phyloP scores from a whole-genome alignment of 805 yeast species.

The Saccharomycopsis selenospora region DNA sequence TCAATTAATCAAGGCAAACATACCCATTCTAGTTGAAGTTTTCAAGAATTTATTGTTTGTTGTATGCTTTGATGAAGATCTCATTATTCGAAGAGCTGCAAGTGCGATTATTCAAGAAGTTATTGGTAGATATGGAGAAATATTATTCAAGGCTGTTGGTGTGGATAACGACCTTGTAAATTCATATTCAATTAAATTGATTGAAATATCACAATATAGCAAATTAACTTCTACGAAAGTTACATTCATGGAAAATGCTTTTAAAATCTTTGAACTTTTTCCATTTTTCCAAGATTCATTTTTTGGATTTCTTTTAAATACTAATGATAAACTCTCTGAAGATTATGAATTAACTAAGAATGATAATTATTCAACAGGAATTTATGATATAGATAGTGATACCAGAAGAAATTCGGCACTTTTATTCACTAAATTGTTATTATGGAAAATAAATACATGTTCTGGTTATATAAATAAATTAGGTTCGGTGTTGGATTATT shows the following conservation, averaged over 20 bases:
- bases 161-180: constrained; percentile 25
- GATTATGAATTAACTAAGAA: neutral
- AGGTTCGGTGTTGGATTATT: neutral
- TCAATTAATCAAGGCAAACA: constrained; percentile 21
- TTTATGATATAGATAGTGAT: constrained; percentile 35
- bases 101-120: constrained; percentile 84
- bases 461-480: neutral
- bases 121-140: constrained; percentile 63
- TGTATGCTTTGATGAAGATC: constrained; percentile 64
- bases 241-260: constrained; percentile 35
- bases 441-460: neutral
- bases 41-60: constrained; percentile 38
- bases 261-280: constrained; percentile 17
- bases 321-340: neutral
- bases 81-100: constrained; percentile 71
- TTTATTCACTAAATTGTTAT: constrained; percentile 23
- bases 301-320: constrained; percentile 12
- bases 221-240: constrained; percentile 37
- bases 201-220: constrained; percentile 53
- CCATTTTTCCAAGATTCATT: constrained; percentile 7
- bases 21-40: constrained; percentile 21
- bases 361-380: constrained; percentile 23
- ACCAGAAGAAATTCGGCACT: constrained; percentile 36
- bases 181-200: constrained; percentile 38
- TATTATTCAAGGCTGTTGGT: constrained; percentile 28